These are phyloP conservation scores for Extremus antarcticus DNA, from an alignment of 495 filamentous ascomycete species.

Conservation along the genomic window DNA sequence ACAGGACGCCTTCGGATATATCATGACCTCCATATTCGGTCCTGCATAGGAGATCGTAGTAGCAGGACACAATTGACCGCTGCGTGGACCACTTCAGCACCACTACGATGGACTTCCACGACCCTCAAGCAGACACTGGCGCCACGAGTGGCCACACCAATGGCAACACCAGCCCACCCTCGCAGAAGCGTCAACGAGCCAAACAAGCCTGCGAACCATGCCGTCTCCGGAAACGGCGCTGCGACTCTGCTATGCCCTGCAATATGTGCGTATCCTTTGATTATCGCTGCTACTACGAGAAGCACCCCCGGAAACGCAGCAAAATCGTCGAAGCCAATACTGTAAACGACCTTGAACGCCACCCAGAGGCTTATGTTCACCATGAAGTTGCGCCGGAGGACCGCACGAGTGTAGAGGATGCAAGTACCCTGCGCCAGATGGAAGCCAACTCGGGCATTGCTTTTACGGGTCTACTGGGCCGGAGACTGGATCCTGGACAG, in stretches of 20 bases:
- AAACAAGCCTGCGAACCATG: constrained; percentile 40
- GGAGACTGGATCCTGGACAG: constrained; percentile 12
- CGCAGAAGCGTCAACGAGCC: constrained; percentile 20
- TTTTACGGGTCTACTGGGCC: constrained; percentile 13
- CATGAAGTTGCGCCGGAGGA: constrained; percentile 7
- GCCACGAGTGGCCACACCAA: neutral
- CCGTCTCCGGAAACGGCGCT: constrained; percentile 40
- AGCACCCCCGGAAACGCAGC: constrained; percentile 14
- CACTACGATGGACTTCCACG: neutral
- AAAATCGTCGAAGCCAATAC: constrained; percentile 13
- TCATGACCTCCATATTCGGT: too few relatives aligned
- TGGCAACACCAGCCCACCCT: constrained; percentile 4
- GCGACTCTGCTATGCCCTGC: constrained; percentile 36
- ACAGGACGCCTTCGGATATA: too few relatives aligned
- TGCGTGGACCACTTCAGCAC: too few relatives aligned
- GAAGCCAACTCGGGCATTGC: constrained; percentile 20
- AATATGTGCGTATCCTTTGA: constrained; percentile 37
- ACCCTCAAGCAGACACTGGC: too few relatives aligned
- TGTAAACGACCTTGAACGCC: neutral
- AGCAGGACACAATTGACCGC: too few relatives aligned
- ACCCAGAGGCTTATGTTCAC: neutral
- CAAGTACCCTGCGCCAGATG: constrained; percentile 7
- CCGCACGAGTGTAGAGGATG: constrained; percentile 6
- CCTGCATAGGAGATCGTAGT: too few relatives aligned
- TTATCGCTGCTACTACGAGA: constrained; percentile 38